A percentile compares a stretch with the other conserved stretches of the same genome.
Conservation (phyloP, 805 yeast species). For the Barnettozyma wickerhamii region DNA sequence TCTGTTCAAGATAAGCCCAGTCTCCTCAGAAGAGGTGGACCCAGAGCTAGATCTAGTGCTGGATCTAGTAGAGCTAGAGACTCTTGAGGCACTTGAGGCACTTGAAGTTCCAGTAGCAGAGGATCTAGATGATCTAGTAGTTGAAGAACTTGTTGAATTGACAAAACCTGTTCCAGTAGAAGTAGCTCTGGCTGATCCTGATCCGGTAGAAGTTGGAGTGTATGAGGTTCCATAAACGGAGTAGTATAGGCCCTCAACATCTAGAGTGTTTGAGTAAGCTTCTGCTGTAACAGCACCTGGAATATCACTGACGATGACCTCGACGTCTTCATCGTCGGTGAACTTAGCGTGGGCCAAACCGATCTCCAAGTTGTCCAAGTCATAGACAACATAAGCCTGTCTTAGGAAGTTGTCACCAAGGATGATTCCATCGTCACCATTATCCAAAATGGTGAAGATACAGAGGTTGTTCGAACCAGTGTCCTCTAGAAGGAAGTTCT, state of each 20-base stretch:
- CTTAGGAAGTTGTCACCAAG: conserved; percentile 53
- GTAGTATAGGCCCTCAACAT: conserved; percentile 4
- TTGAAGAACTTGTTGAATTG: no score
- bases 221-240: neutral
- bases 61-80: no score
- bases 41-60: no score
- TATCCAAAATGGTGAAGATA: conserved; percentile 38
- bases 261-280: conserved; percentile 4
- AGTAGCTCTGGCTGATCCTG: no score
- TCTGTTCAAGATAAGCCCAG: no score
- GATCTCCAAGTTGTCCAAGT: conserved; percentile 41
- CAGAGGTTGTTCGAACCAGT: conserved; percentile 29
- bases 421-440: conserved; percentile 33
- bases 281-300: conserved; percentile 36
- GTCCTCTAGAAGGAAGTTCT: conserved; percentile 27
- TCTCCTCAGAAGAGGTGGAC: no score
- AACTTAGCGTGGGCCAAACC: conserved; percentile 44
- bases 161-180: no score
- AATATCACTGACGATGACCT: conserved; percentile 38
- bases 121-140: no score
- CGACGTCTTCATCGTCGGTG: conserved; percentile 36
- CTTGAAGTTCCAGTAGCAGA: no score
- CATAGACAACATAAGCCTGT: conserved; percentile 51
- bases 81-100: no score
- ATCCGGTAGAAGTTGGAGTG: neutral